These are phyloP conservation scores for Phylloporus scabripes DNA, from an alignment of 768 basidiomycete genomes.

Conservation along the genomic window DNA sequence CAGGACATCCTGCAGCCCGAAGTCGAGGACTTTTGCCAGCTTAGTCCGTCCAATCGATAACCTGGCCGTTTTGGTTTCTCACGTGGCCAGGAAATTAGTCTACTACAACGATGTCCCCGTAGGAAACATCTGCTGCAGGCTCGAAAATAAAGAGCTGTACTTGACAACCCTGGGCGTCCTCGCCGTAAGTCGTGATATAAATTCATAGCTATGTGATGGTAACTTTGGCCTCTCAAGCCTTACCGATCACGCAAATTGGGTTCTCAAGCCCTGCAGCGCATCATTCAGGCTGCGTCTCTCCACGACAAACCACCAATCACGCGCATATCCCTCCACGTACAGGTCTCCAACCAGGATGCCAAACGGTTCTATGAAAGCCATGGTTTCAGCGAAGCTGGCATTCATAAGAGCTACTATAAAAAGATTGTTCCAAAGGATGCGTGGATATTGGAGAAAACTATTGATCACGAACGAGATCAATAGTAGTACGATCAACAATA, in stretches of 20 bases:
- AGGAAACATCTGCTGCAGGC: conserved; percentile 80
- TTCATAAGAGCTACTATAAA: conserved; percentile 81
- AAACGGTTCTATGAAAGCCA: conserved; percentile 81
- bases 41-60: conserved; percentile 51
- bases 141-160: conserved; percentile 65
- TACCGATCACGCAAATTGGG: conserved; percentile 80
- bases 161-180: conserved; percentile 92
- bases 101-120: conserved; percentile 93
- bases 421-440: conserved; percentile 81
- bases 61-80: conserved; percentile 17
- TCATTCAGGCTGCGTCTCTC: conserved; percentile 57
- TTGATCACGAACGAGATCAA: conserved; percentile 29
- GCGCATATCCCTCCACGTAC: conserved; percentile 80
- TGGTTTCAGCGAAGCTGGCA: conserved; percentile 64
- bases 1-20: conserved; percentile 70
- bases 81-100: conserved; percentile 43
- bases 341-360: conserved; percentile 71
- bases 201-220: conserved; percentile 11
- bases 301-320: conserved; percentile 58
- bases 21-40: conserved; percentile 81
- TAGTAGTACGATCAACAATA: conserved; percentile 20
- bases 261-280: conserved; percentile 61
- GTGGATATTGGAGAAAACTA: conserved; percentile 73
- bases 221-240: conserved; percentile 45
- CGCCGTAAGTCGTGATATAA: conserved; percentile 50